Percentiles rank a stretch among this genome's conserved stretches.
Conservation (phyloP, 306 rosid species). For the Begonia loranthoides region DNA sequence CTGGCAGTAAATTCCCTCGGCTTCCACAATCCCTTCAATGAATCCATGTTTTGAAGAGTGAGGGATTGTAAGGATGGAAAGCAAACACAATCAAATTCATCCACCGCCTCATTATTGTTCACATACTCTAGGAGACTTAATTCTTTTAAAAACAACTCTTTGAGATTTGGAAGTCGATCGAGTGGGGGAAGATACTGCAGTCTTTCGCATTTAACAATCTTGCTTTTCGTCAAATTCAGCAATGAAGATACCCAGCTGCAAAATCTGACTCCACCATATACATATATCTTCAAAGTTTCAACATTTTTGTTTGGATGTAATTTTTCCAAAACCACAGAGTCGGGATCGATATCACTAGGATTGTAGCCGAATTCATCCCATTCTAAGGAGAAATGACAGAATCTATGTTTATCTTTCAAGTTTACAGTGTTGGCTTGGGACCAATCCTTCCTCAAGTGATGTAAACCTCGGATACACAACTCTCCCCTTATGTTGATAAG, state of each 20-base stretch:
- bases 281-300: fast-evolving
- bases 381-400: neutral
- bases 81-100: too few relatives aligned
- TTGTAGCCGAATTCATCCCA: neutral
- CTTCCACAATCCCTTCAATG: conserved; percentile 9
- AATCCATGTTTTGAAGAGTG: fast-evolving
- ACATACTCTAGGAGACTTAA: conserved; percentile 3
- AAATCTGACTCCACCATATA: neutral
- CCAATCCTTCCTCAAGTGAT: neutral
- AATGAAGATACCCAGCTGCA: conserved; percentile 1
- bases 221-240: neutral
- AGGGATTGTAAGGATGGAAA: conserved; percentile 2
- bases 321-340: neutral
- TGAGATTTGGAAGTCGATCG: neutral
- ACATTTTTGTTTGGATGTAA: conserved; percentile 1
- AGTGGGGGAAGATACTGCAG: neutral
- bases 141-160: fast-evolving
- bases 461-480: neutral
- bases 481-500: conserved; percentile 1
- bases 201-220: fast-evolving
- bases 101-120: neutral
- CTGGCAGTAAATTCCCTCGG: too few relatives aligned
- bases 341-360: neutral
- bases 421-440: too few relatives aligned
- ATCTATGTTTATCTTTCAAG: neutral